Base-by-base conservation (phyloP, 1,139 yeast genomes). In the Geotrichum candidum region DNA sequence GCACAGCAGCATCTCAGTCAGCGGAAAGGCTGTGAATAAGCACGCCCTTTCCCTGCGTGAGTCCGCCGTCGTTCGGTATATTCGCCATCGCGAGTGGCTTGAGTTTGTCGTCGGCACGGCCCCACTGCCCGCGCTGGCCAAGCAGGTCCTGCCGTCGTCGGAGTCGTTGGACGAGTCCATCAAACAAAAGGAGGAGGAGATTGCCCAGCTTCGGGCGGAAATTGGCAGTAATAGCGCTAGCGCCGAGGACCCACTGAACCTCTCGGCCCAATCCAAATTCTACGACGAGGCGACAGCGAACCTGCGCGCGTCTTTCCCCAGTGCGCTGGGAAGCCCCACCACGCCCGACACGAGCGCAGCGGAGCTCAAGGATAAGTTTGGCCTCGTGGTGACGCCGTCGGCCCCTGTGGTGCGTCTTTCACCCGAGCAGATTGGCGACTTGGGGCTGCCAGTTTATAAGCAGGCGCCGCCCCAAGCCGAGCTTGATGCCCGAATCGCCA, bases 61-160 rank as follows among this genome's bases (percentile, higher is more conserved):
- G 61, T 73, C 78, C 22, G 76, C 80, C 11, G 74, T 77, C 33
- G 73, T 76, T 53, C 71, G 81, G 18, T 78, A 76, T 61, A 76
- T 77, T 25, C 69, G 79, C 29, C 77, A 76, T 65, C 80, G 78
- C 63, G 81, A 78, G 65, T 74, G 81, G 81, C 73, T 78, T 71
- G 78, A 76, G 66, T 72, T 75, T 53, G 73, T 76, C 23, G 65
- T 76, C n/a, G 78, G 76, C 27, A 68, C 72, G 35, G 74, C 76
- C 1, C 66, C 71, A 25, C 71, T 74, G 46, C 67, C 72, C 72
- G 48, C 62, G 68, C 18, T 23, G 13, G 45, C 54, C 23, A 22
- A 29, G 10, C 11, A 33, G 45, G 22, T 9, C 7, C 33, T 29
- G 33, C 33, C 33, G 33, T 29, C 29, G 15, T 15, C 38, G 9